Base-by-base conservation (phyloP, 768 basidiomycete genomes). In the Amyloporia xantha region DNA sequence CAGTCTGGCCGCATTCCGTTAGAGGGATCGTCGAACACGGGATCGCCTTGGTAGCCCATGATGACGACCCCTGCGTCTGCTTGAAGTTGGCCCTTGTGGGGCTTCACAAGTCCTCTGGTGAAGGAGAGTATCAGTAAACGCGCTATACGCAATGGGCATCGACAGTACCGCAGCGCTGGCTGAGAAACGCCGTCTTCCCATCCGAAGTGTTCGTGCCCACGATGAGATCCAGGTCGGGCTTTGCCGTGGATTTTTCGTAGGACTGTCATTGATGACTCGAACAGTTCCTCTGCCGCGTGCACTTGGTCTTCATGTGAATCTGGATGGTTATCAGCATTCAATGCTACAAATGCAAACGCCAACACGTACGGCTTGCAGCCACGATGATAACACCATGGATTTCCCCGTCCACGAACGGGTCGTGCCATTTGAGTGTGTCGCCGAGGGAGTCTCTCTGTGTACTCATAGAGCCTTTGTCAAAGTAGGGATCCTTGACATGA, bases 161-260 rank as follows among this genome's bases (percentile, higher is more conserved):
- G 62, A 36, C 74, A 63, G 3, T 41, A 60, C 54, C 53, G 41
- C 7, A 40, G 26, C 62, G 69, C 63, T 4, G 78, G 78, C 56
- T 79, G 74, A 2, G 76, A 74, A 30, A 79, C 69, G 1, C 76
- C 74, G 54, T 79, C 78, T 52, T 71, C 53, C 59, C 68, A 79
- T 2, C 78, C 77, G 48, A 79, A 79, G 68, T 77, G 76, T 60
- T 80, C 77, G 49, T 76, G 74, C 10, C 55, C 49, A 17, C 49
- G 41, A 5, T 44, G 25, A 1, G 65, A 54, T 2, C 69, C 73
- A 17, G 76, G 75, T 13, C 77, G 66, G 12, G 72, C 74, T 42
- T 72, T 48, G 20, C 56, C 62, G 44, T 59, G 48, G 21, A 49
- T 33, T 15, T 33, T 15, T 33, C n/a, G n/a, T n/a, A n/a, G n/a